Base-by-base conservation (phyloP, 2,329 filamentous ascomycete species). In the Rhynchosporium secalis region DNA sequence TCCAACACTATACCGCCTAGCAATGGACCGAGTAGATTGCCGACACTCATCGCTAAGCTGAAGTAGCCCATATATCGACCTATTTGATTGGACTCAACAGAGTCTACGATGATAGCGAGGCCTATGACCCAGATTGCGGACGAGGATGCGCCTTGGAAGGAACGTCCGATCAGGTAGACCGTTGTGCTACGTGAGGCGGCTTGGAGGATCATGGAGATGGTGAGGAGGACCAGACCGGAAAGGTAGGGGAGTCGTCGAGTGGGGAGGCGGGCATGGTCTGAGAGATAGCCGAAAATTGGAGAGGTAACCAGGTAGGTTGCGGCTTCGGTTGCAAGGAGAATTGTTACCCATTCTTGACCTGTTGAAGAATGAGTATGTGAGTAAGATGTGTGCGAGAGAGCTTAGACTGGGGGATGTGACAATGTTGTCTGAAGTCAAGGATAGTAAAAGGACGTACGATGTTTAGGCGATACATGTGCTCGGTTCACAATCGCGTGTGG, bases 51-150 rank as follows among this genome's bases (percentile, higher is more conserved):
- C 62, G 86, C 81, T 61, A 80, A 82, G 70, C 84, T 84, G 7
- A 85, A 80, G 74, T 81, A 80, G n/a, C 85, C 85, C 69, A 87
- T 82, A 0, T 80, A 81, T 72, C 84, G 85, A 2, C 85, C 86
- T 31, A 88, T 71, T 55, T 84, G 81, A 56, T 81, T 76, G 1
- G 5, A 87, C 69, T 81, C 83, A 47, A 90, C 84, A 0, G 87
- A 91, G 69, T 92, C 89, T 2, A 86, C 86, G 13, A 92, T 71
- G 36, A 92, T 75, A 0, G 89, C 89, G 33, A 89, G 78, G 0
- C 89, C 89, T 0, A 90, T 86, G 0, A 85, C 86, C 87, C 88
- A 91, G 9, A 91, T 88, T 1, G 91, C 82, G 2, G 86, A 86
- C 2, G 87, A 87, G 20, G 85, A 86, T 6, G 84, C 73, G 0